Percentiles rank a stretch among this genome's conserved stretches.
Conservation (phyloP, 192 early-diverging fungal species). For the Podila epicladia region DNA sequence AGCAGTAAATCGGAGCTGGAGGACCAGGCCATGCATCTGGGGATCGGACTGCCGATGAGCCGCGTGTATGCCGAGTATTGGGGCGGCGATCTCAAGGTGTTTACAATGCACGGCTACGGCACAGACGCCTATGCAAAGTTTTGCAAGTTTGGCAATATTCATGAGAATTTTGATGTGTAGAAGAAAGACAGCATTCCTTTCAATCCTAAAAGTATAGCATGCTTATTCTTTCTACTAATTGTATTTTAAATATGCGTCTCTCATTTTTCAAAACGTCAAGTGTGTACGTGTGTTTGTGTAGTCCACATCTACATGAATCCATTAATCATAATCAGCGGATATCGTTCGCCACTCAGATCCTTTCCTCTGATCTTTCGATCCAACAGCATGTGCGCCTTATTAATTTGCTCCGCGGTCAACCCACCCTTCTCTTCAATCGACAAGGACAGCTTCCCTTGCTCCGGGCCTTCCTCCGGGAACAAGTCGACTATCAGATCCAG, state of each 20-base stretch:
- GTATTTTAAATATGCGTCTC: no score
- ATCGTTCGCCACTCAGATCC: not conserved
- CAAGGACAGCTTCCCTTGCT: not conserved
- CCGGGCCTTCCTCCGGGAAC: not conserved
- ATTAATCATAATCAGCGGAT: no score
- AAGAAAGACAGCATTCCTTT: not conserved
- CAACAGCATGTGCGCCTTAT: no score
- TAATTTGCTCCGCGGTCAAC: not conserved
- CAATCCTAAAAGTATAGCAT: no score
- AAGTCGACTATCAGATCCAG: not conserved
- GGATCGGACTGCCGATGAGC: constrained; percentile 93
- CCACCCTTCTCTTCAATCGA: constrained; percentile 1
- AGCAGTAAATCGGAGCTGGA: constrained; percentile 2
- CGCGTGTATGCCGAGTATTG: constrained; percentile 95
- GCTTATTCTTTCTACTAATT: no score
- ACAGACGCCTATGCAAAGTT: constrained; percentile 92
- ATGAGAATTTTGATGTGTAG: constrained; percentile 61
- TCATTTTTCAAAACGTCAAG: no score
- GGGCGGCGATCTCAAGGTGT: constrained; percentile 86
- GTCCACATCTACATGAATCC: no score
- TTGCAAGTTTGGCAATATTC: constrained; percentile 72
- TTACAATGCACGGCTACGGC: constrained; percentile 88
- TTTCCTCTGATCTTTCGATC: not conserved
- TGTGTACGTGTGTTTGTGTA: no score
- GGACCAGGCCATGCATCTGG: constrained; percentile 63